A percentile compares a stretch with the other conserved stretches of the same genome.
Evolutionary conservation across 441 rosid species (phyloP).

Genomic region (Jatropha podagrica): DNA sequence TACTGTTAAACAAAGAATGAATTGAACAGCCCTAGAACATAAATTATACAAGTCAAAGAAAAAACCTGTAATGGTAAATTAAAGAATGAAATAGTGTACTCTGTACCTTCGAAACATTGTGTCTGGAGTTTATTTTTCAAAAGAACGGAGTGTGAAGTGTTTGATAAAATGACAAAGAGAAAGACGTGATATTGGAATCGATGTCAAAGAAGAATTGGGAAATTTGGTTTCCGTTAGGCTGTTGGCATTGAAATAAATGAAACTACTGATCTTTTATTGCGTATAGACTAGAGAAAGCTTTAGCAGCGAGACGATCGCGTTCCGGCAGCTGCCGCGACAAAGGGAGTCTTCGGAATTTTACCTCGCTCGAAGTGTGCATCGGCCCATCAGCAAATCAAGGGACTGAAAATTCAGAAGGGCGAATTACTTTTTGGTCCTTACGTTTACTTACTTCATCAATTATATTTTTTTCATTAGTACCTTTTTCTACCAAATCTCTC

Average conservation of each 20-base stretch:
- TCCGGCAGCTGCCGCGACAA: slow-evolving; percentile 8
- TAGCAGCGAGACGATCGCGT: slow-evolving; percentile 5
- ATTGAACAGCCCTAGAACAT: not conserved
- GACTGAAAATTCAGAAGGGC: too few species aligned
- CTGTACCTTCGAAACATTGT: slow-evolving; percentile 44
- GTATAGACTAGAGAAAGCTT: not conserved
- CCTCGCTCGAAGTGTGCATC: not conserved
- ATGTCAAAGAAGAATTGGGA: not conserved
- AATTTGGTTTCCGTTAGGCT: not conserved
- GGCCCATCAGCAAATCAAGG: too few species aligned
- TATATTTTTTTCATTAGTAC: too few species aligned
- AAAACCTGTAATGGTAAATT: too few species aligned
- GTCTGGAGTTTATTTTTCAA: not conserved
- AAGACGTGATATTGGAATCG: not conserved
- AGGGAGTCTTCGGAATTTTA: not conserved
- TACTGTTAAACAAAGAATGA: not conserved
- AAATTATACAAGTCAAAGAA: not conserved
- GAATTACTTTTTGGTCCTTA: too few species aligned
- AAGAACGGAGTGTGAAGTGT: slow-evolving; percentile 13
- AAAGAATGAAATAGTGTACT: not conserved
- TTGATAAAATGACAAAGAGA: slow-evolving; percentile 29
- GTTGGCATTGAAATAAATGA: not conserved
- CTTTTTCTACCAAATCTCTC: too few species aligned
- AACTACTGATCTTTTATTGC: not conserved
- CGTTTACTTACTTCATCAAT: too few species aligned